Conservation (phyloP, 495 filamentous ascomycete genomes). For the Pyrenopolyporus hunteri region DNA sequence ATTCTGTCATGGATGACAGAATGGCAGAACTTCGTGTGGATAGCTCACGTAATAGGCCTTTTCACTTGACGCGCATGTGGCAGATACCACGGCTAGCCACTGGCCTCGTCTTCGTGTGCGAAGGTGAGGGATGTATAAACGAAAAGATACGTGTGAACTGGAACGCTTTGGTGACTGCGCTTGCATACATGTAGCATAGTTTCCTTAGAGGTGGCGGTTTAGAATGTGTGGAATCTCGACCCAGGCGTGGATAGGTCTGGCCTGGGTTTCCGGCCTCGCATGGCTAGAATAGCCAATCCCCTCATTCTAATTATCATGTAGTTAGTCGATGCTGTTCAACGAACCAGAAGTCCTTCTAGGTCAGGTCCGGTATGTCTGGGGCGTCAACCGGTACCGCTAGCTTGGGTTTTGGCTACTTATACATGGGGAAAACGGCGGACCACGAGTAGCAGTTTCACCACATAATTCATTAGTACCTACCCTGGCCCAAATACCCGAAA, state of each 20-base stretch:
- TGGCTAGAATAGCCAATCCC: not conserved
- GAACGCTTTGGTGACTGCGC: slow-evolving; percentile 2
- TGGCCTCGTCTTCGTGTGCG: slow-evolving; percentile 6
- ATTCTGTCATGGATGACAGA: slow-evolving; percentile 12
- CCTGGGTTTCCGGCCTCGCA: not conserved
- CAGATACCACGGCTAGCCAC: slow-evolving; percentile 9
- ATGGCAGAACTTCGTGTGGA: slow-evolving; percentile 2
- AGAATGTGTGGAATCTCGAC: slow-evolving; percentile 10
- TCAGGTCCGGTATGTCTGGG: slow-evolving; percentile 11
- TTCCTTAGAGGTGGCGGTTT: slow-evolving; percentile 6
- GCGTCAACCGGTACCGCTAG: slow-evolving; percentile 26
- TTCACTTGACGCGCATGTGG: not conserved
- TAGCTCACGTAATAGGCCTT: slow-evolving; percentile 3
- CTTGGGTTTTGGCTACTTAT: slow-evolving; percentile 9
- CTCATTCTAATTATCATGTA: not conserved
- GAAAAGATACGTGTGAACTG: slow-evolving; percentile 21
- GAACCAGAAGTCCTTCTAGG: slow-evolving; percentile 3
- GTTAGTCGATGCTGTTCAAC: not conserved
- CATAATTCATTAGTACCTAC: too few species aligned
- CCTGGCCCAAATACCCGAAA: too few species aligned
- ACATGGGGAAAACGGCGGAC: not conserved
- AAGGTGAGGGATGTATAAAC: slow-evolving; percentile 10
- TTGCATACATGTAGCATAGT: slow-evolving; percentile 27
- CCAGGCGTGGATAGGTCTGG: not conserved
- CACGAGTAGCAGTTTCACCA: slow-evolving; percentile 10